phyloP scores from a whole-genome alignment of 2,329 filamentous ascomycete species.

The Aureobasidium sp. region DNA sequence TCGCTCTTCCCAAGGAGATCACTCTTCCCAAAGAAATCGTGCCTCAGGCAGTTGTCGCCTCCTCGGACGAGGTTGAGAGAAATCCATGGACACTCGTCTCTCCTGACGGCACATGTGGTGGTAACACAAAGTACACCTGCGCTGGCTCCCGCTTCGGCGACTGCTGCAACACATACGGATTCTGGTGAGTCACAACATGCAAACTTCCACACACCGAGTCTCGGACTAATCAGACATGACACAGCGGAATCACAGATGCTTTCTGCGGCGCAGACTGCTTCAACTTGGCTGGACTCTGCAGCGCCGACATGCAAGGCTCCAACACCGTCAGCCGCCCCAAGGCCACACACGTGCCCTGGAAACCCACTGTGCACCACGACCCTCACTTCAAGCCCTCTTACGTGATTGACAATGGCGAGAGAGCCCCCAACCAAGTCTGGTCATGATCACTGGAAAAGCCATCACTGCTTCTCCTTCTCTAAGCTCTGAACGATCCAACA shows the following conservation, averaged over 20 bases:
- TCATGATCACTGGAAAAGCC: slow-evolving; percentile 6
- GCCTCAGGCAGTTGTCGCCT: slow-evolving; percentile 5
- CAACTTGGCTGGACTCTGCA: slow-evolving; percentile 1
- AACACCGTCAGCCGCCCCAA: neutral
- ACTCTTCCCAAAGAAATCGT: neutral
- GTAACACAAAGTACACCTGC: slow-evolving; percentile 10
- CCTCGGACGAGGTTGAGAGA: neutral
- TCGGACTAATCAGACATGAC: neutral
- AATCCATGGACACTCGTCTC: slow-evolving; percentile 3
- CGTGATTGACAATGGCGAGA: slow-evolving; percentile 14
- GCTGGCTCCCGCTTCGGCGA: slow-evolving; percentile 10
- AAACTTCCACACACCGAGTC: neutral
- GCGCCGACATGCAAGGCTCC: neutral
- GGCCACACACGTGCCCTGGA: slow-evolving; percentile 10
- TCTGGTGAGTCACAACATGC: neutral
- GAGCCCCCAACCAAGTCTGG: slow-evolving; percentile 17
- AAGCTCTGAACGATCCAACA: neutral
- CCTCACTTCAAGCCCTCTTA: slow-evolving; percentile 15
- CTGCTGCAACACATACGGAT: slow-evolving; percentile 14
- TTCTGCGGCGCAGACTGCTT: slow-evolving; percentile 15
- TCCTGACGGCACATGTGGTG: slow-evolving; percentile 11
- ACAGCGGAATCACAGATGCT: slow-evolving; percentile 9
- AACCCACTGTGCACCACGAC: slow-evolving; percentile 8
- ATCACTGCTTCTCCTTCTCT: neutral
- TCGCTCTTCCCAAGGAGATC: slow-evolving; percentile 7